Evolutionary conservation across 2,329 filamentous ascomycete genomes (phyloP).

Genomic region (Botrytis squamosa): DNA sequence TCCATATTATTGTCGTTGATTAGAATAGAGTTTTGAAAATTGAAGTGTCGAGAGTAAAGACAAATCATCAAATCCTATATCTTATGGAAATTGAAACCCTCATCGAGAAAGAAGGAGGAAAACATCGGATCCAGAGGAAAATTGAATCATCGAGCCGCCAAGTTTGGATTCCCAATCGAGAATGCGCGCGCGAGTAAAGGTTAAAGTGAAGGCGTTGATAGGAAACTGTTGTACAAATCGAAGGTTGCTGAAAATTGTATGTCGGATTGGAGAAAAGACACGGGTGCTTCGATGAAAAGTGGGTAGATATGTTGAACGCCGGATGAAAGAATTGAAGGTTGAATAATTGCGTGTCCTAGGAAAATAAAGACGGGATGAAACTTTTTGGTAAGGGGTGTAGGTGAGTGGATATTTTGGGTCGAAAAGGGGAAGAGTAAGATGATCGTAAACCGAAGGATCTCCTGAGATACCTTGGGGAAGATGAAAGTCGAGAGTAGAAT

Average conservation of each 20-base stretch:
- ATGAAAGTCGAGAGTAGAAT: background rate
- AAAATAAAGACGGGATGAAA: background rate
- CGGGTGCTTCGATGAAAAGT: background rate
- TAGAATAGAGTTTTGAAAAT: background rate
- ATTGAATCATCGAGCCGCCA: background rate
- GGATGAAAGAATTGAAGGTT: slow-evolving; percentile 5
- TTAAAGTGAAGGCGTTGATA: background rate
- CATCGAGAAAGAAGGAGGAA: background rate
- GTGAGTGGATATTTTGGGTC: background rate
- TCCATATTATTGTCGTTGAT: background rate
- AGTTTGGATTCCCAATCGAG: background rate
- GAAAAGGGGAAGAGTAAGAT: background rate
- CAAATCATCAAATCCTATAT: background rate
- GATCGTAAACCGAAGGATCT: background rate
- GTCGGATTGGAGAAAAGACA: background rate
- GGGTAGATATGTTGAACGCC: slow-evolving; percentile 8
- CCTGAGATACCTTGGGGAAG: slow-evolving; percentile 1
- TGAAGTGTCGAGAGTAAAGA: background rate
- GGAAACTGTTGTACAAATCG: slow-evolving; percentile 4
- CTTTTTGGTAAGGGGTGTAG: background rate
- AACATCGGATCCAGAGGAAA: background rate
- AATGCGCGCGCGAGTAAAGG: background rate
- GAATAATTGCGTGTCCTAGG: background rate
- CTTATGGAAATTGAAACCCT: background rate
- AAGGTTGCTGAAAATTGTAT: background rate